Percentiles rank a stretch among this genome's conserved stretches.
phyloP scores from a whole-genome alignment of 495 filamentous ascomycete species.

The Xanthoparmelia taractica region DNA sequence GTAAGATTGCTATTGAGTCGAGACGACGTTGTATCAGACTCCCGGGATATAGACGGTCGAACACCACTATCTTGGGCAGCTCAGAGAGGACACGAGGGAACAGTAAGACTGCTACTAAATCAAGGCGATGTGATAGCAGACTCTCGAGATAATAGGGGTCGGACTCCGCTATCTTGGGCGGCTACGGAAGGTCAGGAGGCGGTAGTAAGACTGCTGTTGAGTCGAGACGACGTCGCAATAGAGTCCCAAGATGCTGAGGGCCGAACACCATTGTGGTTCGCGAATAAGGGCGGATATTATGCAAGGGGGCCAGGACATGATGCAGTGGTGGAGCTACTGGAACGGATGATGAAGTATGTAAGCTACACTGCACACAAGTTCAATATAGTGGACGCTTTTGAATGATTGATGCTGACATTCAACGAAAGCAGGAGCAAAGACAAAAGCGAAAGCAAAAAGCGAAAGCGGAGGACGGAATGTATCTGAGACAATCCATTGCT shows the following conservation, averaged over 20 bases:
- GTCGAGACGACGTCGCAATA: neutral
- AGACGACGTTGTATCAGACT: neutral
- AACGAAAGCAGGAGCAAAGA: no score
- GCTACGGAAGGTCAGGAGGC: neutral
- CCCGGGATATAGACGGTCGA: neutral
- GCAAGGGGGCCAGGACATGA: no score
- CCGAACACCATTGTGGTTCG: neutral
- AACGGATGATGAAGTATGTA: no score
- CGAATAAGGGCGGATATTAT: no score
- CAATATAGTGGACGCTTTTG: no score
- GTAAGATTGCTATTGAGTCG: neutral
- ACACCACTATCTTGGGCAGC: neutral
- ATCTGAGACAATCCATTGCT: no score
- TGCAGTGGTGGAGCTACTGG: no score
- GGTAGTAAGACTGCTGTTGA: neutral
- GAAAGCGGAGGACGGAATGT: no score
- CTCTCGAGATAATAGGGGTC: neutral
- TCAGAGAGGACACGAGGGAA: neutral
- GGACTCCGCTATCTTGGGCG: neutral
- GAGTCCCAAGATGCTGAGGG: neutral
- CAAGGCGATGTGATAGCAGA: neutral
- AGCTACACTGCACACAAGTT: no score
- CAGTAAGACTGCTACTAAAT: neutral
- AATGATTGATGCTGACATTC: no score
- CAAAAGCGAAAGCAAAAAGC: no score